Evolutionary conservation across 108 stramenopile genomes (phyloP), one percentile per base, ranked within the genome.

Genomic region (Nitzschia inconspicua): DNA sequence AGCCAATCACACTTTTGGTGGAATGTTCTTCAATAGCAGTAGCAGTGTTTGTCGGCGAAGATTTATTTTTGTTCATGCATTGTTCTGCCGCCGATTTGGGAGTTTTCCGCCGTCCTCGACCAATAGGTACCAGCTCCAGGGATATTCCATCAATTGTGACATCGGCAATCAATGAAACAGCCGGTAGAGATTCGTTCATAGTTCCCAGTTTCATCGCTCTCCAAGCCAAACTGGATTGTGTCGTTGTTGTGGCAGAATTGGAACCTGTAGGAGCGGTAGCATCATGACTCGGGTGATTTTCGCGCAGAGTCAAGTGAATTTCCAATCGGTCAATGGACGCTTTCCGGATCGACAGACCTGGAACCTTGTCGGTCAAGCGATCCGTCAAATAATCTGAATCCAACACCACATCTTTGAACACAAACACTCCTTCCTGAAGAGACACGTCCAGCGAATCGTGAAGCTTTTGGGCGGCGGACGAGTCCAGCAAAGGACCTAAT

Each of bases 381-480:
- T 70, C 53, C 19, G 68, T 78, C 54, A 89, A 63, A 48, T 73
- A 73, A 4, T 62, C 58, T 8, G 79, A 62, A 70, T 85, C 73
- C 16, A 92, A 57, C 28, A 66, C 57, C 29, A 92, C 66, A 59
- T 88, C 65, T 9, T 53, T 73, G 53, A 92, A 57, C 9, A 71
- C 66, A 47, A 84, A 64, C 42, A 43, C 70, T 31, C 91, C 91
- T 43, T 83, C 73, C 48, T 81, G 72, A 42, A 86, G 61, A 19
- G 87, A 85, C 25, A 92, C 73, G 22, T 88, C 79, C 18, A 88
- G 69, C 0, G 77, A 83, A 16, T 70, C 58, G 37, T 80, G 83
- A 2, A 92, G 69, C 54, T 84, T 60, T 14, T 70, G 65, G 3
- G 57, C 31, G 2, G 85, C 82, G 24, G 71, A 41, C 34, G 57